phyloP scores from a whole-genome alignment of 2,329 filamentous ascomycete species.

The Colletotrichum ledebouriae region DNA sequence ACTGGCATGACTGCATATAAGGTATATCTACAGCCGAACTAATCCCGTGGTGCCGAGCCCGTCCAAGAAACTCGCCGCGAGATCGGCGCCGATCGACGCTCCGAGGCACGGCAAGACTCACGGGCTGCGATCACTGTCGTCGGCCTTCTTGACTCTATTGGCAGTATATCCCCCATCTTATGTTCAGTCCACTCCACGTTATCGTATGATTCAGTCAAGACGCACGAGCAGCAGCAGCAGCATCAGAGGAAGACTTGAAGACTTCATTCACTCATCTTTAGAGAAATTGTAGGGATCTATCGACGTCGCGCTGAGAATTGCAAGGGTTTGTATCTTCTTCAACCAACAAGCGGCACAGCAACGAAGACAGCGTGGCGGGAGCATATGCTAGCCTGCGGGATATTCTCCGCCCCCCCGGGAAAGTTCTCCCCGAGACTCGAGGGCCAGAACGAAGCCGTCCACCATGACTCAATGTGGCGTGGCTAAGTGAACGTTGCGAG shows the following conservation, averaged over 20 bases:
- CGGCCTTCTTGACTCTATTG: slow-evolving; percentile 5
- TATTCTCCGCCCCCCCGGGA: slow-evolving; percentile 19
- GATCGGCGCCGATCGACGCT: slow-evolving; percentile 40
- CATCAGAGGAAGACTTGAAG: too few species aligned
- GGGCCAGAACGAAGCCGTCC: slow-evolving; percentile 30
- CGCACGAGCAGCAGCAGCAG: too few species aligned
- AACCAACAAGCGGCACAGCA: neutral
- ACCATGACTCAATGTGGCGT: slow-evolving; percentile 36
- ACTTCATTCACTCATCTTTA: too few species aligned
- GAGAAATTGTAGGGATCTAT: too few species aligned
- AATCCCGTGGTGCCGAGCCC: slow-evolving; percentile 26
- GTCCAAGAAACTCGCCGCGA: neutral
- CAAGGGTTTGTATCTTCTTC: neutral
- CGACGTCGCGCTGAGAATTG: neutral
- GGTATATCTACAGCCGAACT: slow-evolving; percentile 16
- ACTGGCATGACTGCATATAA: slow-evolving; percentile 33
- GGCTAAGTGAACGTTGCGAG: slow-evolving; percentile 34
- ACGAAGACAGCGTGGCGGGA: neutral
- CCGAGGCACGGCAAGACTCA: slow-evolving; percentile 20
- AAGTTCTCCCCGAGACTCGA: neutral
- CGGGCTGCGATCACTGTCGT: slow-evolving; percentile 2
- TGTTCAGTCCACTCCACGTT: too few species aligned
- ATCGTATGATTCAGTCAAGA: too few species aligned
- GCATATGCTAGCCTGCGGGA: slow-evolving; percentile 9
- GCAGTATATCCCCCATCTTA: neutral